Evolutionary conservation across 2,329 filamentous ascomycete genomes (phyloP).

Genomic region (Grosmannia huntii): DNA sequence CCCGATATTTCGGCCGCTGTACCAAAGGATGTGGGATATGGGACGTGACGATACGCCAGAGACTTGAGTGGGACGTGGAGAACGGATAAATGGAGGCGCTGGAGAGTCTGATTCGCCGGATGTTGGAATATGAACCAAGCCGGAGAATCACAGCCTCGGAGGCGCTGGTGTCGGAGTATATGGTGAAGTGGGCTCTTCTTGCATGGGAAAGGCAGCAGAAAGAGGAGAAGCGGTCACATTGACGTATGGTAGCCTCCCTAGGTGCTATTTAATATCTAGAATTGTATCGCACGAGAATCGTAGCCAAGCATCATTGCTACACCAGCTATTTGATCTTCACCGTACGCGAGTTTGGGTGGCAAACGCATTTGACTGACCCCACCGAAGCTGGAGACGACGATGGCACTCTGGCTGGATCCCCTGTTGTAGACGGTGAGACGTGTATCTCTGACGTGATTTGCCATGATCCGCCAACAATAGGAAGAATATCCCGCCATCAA

Average conservation of each 20-base stretch:
- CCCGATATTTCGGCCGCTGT: background rate
- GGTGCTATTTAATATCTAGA: background rate
- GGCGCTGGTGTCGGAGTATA: background rate
- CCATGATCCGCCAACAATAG: too few species aligned
- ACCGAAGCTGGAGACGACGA: too few species aligned
- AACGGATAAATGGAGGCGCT: background rate
- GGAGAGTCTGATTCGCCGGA: background rate
- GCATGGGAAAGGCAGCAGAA: background rate
- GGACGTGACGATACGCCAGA: background rate
- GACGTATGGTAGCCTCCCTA: background rate
- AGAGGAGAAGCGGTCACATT: background rate
- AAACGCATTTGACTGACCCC: too few species aligned
- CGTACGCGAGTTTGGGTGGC: too few species aligned
- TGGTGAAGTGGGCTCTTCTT: background rate
- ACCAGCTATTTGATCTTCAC: too few species aligned
- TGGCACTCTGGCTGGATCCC: too few species aligned
- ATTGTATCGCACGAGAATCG: background rate
- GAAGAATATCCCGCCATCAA: too few species aligned
- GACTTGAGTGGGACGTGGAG: background rate
- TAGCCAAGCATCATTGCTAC: background rate
- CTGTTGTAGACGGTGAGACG: too few species aligned
- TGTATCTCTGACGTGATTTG: too few species aligned
- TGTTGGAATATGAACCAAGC: background rate
- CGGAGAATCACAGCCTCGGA: background rate
- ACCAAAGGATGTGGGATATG: background rate